Percentiles rank a stretch among this genome's conserved stretches.
phyloP scores from a whole-genome alignment of 176 grass and related monocot genomes.

The Aegilops tauschii region DNA sequence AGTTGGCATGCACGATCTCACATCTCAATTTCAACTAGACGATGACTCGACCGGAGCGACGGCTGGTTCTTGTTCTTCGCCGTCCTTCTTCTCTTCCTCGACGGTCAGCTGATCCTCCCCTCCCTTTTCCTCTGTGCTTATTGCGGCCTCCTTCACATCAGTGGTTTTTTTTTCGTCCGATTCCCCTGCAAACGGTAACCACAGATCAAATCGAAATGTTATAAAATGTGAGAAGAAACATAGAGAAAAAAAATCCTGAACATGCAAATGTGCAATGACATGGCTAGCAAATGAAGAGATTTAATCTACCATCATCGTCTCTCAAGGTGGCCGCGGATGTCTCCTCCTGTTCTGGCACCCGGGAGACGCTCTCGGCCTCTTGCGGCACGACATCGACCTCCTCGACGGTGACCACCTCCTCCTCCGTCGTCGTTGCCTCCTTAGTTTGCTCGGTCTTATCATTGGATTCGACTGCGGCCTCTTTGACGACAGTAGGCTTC shows the following conservation, averaged over 20 bases:
- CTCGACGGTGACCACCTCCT: neutral
- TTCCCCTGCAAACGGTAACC: slow-evolving; percentile 30
- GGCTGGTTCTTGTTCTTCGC: neutral
- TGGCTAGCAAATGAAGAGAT: slow-evolving; percentile 7
- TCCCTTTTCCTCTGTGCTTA: slow-evolving; percentile 3
- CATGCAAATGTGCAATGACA: neutral
- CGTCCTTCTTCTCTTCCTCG: slow-evolving; percentile 10
- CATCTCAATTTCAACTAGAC: slow-evolving; percentile 25
- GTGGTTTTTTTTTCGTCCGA: slow-evolving; percentile 25
- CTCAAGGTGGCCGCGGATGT: slow-evolving; percentile 16
- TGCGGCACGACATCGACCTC: slow-evolving; percentile 6
- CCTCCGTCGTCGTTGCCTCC: neutral
- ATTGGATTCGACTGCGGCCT: neutral
- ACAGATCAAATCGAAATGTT: neutral
- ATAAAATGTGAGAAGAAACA: neutral
- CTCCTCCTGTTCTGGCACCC: neutral
- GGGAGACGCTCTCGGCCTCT: neutral
- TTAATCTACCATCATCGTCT: slow-evolving; percentile 21
- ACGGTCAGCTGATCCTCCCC: neutral
- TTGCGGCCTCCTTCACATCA: slow-evolving; percentile 16
- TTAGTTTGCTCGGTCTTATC: neutral
- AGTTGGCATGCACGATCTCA: neutral
- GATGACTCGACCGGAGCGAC: neutral
- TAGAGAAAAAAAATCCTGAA: neutral
- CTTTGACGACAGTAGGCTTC: neutral